Percentiles rank a stretch among this genome's conserved stretches.
Conservation (phyloP, 495 filamentous ascomycete species). For the Rostrohypoxylon terebratum region DNA sequence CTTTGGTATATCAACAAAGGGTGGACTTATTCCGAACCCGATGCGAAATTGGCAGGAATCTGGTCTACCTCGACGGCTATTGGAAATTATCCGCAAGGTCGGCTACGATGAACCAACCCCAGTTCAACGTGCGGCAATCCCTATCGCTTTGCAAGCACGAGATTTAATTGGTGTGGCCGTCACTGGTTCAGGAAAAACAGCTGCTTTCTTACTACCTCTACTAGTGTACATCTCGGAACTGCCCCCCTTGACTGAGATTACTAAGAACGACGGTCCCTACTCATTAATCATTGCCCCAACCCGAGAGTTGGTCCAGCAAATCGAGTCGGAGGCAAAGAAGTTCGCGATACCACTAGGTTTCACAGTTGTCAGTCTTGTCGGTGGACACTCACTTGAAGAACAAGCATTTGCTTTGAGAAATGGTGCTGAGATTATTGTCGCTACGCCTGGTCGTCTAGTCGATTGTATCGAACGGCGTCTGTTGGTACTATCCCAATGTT, state of each 20-base stretch:
- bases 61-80: conserved; percentile 77
- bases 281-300: conserved; percentile 96
- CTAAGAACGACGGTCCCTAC: conserved; percentile 96
- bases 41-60: conserved; percentile 97
- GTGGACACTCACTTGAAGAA: conserved; percentile 95
- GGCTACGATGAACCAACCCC: conserved; percentile 95
- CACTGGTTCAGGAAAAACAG: conserved; percentile 98
- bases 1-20: conserved; percentile 94
- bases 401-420: conserved; percentile 94
- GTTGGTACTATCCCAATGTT: conserved; percentile 92
- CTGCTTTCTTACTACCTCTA: conserved; percentile 91
- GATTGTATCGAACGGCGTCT: conserved; percentile 96
- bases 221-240: conserved; percentile 97
- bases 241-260: conserved; percentile 83
- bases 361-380: conserved; percentile 96
- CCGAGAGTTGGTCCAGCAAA: conserved; percentile 98
- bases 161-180: conserved; percentile 98
- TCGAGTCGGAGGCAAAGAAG: conserved; percentile 93
- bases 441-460: conserved; percentile 95
- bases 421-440: conserved; percentile 98
- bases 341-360: conserved; percentile 93
- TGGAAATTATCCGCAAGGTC: conserved; percentile 85
- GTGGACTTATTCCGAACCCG: conserved; percentile 89
- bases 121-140: conserved; percentile 94
- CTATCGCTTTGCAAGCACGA: conserved; percentile 90